phyloP scores from a whole-genome alignment of 2,329 filamentous ascomycete genomes.

The Dryadomyces quercus-mongolicae region DNA sequence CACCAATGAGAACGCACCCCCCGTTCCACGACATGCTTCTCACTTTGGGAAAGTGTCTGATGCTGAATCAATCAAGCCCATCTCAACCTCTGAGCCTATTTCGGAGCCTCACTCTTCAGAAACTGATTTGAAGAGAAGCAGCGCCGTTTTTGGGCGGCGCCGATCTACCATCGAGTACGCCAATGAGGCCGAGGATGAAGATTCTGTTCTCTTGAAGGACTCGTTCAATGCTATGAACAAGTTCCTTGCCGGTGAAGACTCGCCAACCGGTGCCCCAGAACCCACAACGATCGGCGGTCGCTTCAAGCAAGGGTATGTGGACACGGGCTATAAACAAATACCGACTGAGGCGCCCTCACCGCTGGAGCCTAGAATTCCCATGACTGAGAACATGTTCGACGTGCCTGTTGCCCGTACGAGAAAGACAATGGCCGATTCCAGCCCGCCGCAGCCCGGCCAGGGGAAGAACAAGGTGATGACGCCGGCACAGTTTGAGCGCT shows the following conservation, averaged over 20 bases:
- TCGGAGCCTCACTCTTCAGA: conserved; percentile 18
- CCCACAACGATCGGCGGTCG: conserved; percentile 9
- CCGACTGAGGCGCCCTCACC: conserved; percentile 21
- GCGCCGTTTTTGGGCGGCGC: conserved; percentile 18
- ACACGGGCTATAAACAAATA: conserved; percentile 15
- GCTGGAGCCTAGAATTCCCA: conserved; percentile 22
- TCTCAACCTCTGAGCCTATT: not conserved
- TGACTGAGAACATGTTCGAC: conserved; percentile 45
- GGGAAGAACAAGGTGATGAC: conserved; percentile 75
- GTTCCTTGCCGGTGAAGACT: conserved; percentile 24
- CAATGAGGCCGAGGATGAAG: conserved; percentile 34
- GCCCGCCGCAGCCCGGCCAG: conserved; percentile 22
- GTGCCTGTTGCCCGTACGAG: conserved; percentile 27
- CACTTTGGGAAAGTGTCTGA: conserved; percentile 16
- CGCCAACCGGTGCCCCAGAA: conserved; percentile 8
- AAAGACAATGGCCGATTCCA: conserved; percentile 23
- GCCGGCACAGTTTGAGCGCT: conserved; percentile 73
- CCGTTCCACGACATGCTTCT: conserved; percentile 27
- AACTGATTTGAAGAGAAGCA: conserved; percentile 18
- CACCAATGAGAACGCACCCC: conserved; percentile 23
- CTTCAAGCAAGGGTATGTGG: conserved; percentile 27
- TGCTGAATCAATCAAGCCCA: conserved; percentile 13
- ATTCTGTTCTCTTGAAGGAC: conserved; percentile 39
- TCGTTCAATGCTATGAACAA: conserved; percentile 35
- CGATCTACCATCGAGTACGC: conserved; percentile 15